A percentile compares a stretch with the other conserved stretches of the same genome.
These are phyloP conservation scores for Passiflora organensis DNA, from an alignment of 345 rosid genomes.

Conservation along the genomic window DNA sequence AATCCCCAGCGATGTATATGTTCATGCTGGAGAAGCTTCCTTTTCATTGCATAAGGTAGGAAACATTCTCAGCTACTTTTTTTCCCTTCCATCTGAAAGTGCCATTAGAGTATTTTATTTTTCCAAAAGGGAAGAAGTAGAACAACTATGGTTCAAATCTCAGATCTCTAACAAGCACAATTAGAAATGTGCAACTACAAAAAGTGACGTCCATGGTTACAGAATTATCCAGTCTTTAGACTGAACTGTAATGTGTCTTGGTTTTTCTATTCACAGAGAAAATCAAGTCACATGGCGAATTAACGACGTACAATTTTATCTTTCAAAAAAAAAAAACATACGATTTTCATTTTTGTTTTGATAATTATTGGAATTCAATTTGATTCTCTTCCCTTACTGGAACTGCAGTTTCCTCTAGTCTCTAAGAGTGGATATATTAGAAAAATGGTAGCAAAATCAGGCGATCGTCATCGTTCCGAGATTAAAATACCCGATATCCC, in stretches of 20 bases:
- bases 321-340: no score
- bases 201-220: no score
- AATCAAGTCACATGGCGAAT: no score
- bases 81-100: conserved; percentile 10
- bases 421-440: conserved; percentile 74
- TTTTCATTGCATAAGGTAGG: conserved; percentile 80
- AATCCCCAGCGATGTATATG: conserved; percentile 83
- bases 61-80: conserved; percentile 2
- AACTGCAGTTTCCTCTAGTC: conserved; percentile 71
- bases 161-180: background rate
- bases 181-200: background rate
- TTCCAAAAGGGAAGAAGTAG: no score
- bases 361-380: background rate
- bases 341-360: background rate
- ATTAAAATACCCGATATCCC: conserved; percentile 54
- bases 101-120: no score
- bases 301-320: no score
- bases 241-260: no score
- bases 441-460: conserved; percentile 57
- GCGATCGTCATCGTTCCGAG: conserved; percentile 48
- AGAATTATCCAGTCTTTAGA: no score
- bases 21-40: conserved; percentile 65
- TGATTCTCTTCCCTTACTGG: conserved; percentile 1
- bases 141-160: background rate
- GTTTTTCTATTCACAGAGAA: no score